Base-by-base conservation (phyloP, 2,329 filamentous ascomycete species). In the Aspergillus udagawae region DNA sequence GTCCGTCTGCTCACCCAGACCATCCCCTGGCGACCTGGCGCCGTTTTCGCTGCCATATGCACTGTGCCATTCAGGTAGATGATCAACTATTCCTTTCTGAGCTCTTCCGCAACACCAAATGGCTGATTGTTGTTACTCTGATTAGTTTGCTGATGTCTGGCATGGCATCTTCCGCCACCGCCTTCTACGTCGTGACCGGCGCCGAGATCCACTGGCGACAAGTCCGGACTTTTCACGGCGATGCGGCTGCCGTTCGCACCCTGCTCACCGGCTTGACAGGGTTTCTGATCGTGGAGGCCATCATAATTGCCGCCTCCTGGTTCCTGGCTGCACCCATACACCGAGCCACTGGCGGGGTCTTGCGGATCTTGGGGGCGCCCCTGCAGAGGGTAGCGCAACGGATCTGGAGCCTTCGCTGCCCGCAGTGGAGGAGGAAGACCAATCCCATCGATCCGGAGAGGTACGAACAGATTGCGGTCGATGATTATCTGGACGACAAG, bases 131-230 rank as follows among this genome's bases (percentile, higher is more conserved):
- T 38, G 47, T 14, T 4, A 4, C 38, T 35, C 27, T 5, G 56
- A 14, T 4, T 17, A 72, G 70, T 60, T 50, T 73, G 6, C 42
- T 66, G 10, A 64, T 73, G 53, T 72, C 69, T 20, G 67, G 65
- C 42, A 73, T 73, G 70, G 64, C 69, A 35, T 59, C 70, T 6
- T 64, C 71, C 32, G 73, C 72, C 50, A 65, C 63, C 50, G 73
- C 70, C 35, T 72, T 73, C 51, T 73, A 68, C 51, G 53, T 72
- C 27, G 65, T 67, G 12, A 72, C 67, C 38, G 71, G 71, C 7
- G 70, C 71, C 28, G 71, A 73, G 57, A 73, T 73, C 44, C 71
- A 73, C 62, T 73, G 71, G 71, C 64, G 67, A 55, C 70, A 73
- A 52, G 67, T 69, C 44, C 66, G 63, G 29, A 63, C 65, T 29